Evolutionary conservation across 2,329 filamentous ascomycete species (phyloP).

Genomic region (Monilinia vaccinii-corymbosi): DNA sequence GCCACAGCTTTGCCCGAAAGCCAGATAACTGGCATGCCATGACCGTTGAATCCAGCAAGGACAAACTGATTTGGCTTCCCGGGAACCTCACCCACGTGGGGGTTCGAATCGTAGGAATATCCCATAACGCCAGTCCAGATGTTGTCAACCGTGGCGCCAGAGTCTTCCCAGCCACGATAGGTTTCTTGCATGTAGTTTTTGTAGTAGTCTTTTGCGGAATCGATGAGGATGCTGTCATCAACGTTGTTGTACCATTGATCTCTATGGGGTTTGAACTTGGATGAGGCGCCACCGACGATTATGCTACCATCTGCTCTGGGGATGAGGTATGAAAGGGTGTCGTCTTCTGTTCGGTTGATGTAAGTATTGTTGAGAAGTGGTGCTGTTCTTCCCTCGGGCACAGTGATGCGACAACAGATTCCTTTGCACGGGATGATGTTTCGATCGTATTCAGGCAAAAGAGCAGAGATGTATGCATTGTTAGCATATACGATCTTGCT

Average conservation of each 20-base stretch:
- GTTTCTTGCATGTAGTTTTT: constrained; percentile 33
- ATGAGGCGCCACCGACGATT: constrained; percentile 34
- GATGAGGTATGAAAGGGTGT: constrained; percentile 23
- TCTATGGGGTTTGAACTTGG: constrained; percentile 25
- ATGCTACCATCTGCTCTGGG: constrained; percentile 25
- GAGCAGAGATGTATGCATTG: constrained; percentile 56
- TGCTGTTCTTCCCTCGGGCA: constrained; percentile 15
- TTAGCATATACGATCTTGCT: constrained; percentile 53
- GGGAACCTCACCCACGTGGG: neutral
- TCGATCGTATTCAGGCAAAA: constrained; percentile 40
- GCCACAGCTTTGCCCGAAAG: constrained; percentile 34
- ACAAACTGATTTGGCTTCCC: neutral
- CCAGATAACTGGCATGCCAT: constrained; percentile 22
- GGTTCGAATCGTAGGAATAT: constrained; percentile 4
- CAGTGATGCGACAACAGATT: constrained; percentile 32
- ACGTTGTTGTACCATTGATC: constrained; percentile 38
- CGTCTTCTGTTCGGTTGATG: constrained; percentile 11
- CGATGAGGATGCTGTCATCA: constrained; percentile 39
- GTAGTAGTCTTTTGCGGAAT: constrained; percentile 33
- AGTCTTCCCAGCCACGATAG: constrained; percentile 37
- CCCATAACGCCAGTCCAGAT: constrained; percentile 18
- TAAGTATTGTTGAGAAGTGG: constrained; percentile 19
- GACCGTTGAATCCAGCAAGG: constrained; percentile 9
- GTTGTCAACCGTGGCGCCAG: constrained; percentile 30
- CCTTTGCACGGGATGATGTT: constrained; percentile 53